Evolutionary conservation across 306 rosid species (phyloP).

Genomic region (Erythrophleum fordii): DNA sequence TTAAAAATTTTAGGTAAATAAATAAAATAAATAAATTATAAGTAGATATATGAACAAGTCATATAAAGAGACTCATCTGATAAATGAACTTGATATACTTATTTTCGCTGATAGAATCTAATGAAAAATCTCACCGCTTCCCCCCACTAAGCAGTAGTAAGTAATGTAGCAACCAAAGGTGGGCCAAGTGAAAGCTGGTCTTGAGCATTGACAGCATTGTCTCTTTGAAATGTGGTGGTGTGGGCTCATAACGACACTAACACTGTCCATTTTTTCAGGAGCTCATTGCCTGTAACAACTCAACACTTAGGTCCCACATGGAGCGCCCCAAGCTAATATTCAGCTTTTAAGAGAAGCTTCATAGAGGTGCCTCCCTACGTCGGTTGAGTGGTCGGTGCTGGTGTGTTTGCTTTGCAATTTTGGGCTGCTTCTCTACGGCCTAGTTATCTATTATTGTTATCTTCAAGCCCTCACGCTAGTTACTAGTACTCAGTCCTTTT

Average conservation of each 20-base stretch:
- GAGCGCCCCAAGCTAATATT: slow-evolving; percentile 27
- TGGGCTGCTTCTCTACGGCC: background rate
- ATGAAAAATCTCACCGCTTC: background rate
- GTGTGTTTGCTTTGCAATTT: slow-evolving; percentile 28
- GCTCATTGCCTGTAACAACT: slow-evolving; percentile 47
- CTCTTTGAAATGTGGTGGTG: slow-evolving; percentile 20
- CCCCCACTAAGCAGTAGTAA: slow-evolving; percentile 44
- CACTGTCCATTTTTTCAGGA: slow-evolving; percentile 61
- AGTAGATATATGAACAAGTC: no score
- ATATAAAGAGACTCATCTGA: no score
- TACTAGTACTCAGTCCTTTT: slow-evolving; percentile 11
- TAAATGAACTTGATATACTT: no score
- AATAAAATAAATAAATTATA: no score
- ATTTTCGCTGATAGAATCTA: no score
- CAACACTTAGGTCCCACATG: slow-evolving; percentile 40
- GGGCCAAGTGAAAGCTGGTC: slow-evolving; percentile 62
- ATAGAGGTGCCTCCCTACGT: slow-evolving; percentile 37
- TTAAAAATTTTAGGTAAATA: no score
- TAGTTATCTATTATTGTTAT: background rate
- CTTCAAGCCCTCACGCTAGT: slow-evolving; percentile 29
- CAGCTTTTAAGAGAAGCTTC: background rate
- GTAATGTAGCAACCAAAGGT: slow-evolving; percentile 34
- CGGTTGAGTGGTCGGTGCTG: slow-evolving; percentile 56
- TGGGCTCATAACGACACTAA: slow-evolving; percentile 44
- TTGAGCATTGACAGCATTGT: slow-evolving; percentile 40